Evolutionary conservation across 73 alveolate species (phyloP), one percentile per base, ranked within the genome.

Genomic region (Paramecium biaurelia): DNA sequence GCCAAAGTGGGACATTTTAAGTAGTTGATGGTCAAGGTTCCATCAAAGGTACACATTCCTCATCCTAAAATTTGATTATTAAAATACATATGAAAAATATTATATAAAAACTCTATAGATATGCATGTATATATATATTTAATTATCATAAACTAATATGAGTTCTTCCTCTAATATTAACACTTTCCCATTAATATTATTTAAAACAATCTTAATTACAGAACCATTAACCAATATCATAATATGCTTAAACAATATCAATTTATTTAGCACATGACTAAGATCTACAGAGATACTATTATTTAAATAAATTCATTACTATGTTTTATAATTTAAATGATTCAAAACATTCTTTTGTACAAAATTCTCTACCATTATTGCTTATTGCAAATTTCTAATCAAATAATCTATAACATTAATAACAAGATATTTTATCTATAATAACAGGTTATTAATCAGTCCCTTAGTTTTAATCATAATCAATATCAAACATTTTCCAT

Each of bases 21-120:
- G 57, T 94, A 95, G 67, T 70, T 41, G 68, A 95, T 95, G 98
- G 92, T 94, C 28, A 93, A 95, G 32, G 94, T 85, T 10, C 93
- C 93, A 2, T 56, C 96, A 84, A 92, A 94, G 70, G 95, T 95
- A 7, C 76, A 58, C 26, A 85, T 94, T 35, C 89, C 95, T 58
- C 98, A 94, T 92, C 94, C 97, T n/a, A 92, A 67, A 47, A 90
- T 35, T 43, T 95, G 93, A 95, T 18, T 63, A 63, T 63, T 32
- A 11, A 63, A 30, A 63, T 12, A 63, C 68, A 53, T 53, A 53
- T 53, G 4, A 18, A 53, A n/a, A 53, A n/a, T 53, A 53, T 53
- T 53, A 20, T 53, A n/a, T 53, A 53, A 53, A 32, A 53, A n/a
- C 68, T 53, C 12, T 53, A 53, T 53, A 15, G 20, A 18, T 53